A percentile compares a stretch with the other conserved stretches of the same genome.
phyloP scores from a whole-genome alignment of 129 eudicot species.

The Glebionis coronaria region DNA sequence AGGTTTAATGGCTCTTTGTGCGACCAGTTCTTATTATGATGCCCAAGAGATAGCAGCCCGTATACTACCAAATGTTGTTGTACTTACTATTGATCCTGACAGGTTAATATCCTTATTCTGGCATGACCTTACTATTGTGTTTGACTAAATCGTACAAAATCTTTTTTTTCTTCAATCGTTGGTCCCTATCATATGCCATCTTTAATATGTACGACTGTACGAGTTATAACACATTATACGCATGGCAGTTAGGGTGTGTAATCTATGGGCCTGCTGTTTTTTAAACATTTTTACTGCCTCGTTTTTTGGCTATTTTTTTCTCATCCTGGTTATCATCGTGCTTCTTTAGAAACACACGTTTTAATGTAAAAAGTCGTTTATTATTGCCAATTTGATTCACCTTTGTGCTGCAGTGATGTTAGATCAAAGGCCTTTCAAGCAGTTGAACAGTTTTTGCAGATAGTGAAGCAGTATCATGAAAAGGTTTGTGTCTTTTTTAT shows the following conservation, averaged over 20 bases:
- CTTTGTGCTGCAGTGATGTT: conserved; percentile 63
- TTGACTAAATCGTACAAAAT: neutral
- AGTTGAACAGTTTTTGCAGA: conserved; percentile 87
- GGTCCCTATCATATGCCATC: neutral
- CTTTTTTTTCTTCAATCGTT: neutral
- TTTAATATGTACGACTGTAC: neutral
- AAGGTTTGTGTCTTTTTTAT: conserved; percentile 45
- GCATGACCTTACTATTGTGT: neutral
- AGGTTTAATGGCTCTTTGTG: conserved; percentile 94
- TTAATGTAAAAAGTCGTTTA: neutral
- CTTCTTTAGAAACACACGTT: neutral
- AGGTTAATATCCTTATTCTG: conserved; percentile 45
- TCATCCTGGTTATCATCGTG: neutral
- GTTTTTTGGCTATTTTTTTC: neutral
- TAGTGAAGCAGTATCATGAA: conserved; percentile 75
- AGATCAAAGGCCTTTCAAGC: conserved; percentile 93
- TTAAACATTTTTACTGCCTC: neutral
- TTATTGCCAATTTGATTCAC: neutral
- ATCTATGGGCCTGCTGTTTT: neutral
- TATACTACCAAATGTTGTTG: conserved; percentile 81
- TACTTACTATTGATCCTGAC: conserved; percentile 96
- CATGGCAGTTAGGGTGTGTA: neutral
- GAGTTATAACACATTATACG: conserved; percentile 1
- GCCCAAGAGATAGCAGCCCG: conserved; percentile 87
- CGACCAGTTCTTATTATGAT: conserved; percentile 90